phyloP scores from a whole-genome alignment of 495 filamentous ascomycete genomes.

The Penicillium tannophilum region DNA sequence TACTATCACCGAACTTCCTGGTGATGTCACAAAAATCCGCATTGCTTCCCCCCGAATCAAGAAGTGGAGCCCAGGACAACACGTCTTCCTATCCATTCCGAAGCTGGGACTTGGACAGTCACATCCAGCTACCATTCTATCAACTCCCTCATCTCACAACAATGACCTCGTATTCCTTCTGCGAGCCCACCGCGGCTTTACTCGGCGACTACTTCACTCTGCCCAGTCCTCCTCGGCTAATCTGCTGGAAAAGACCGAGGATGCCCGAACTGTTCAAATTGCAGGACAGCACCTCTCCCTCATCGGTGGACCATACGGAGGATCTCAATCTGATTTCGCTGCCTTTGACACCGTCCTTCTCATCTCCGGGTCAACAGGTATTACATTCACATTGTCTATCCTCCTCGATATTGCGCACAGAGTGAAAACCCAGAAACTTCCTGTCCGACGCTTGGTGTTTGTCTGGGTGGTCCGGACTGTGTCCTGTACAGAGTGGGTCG shows the following conservation, averaged over 20 bases:
- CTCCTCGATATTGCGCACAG: slow-evolving; percentile 11
- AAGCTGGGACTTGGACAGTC: slow-evolving; percentile 16
- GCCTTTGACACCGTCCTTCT: slow-evolving; percentile 16
- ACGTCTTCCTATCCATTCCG: slow-evolving; percentile 15
- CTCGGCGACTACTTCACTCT: slow-evolving; percentile 8
- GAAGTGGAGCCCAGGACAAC: slow-evolving; percentile 14
- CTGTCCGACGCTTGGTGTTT: slow-evolving; percentile 5
- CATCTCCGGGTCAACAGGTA: slow-evolving; percentile 4
- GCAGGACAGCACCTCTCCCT: slow-evolving; percentile 3
- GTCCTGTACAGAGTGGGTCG: slow-evolving; percentile 7
- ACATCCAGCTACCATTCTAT: slow-evolving; percentile 19
- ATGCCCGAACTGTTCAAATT: not conserved
- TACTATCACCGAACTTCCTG: not conserved
- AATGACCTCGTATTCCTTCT: slow-evolving; percentile 18
- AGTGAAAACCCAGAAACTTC: not conserved
- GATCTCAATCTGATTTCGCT: slow-evolving; percentile 12
- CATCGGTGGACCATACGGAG: slow-evolving; percentile 13
- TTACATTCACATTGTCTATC: slow-evolving; percentile 14
- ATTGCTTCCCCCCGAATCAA: slow-evolving; percentile 10
- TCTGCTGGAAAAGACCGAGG: slow-evolving; percentile 1
- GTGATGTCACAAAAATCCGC: slow-evolving; percentile 15
- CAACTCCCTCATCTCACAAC: slow-evolving; percentile 15
- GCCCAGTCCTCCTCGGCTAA: slow-evolving; percentile 9
- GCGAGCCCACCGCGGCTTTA: slow-evolving; percentile 16
- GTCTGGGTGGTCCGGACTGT: slow-evolving; percentile 8